These are phyloP conservation scores for Linum lewisii DNA, from an alignment of 345 rosid species.

Conservation along the genomic window DNA sequence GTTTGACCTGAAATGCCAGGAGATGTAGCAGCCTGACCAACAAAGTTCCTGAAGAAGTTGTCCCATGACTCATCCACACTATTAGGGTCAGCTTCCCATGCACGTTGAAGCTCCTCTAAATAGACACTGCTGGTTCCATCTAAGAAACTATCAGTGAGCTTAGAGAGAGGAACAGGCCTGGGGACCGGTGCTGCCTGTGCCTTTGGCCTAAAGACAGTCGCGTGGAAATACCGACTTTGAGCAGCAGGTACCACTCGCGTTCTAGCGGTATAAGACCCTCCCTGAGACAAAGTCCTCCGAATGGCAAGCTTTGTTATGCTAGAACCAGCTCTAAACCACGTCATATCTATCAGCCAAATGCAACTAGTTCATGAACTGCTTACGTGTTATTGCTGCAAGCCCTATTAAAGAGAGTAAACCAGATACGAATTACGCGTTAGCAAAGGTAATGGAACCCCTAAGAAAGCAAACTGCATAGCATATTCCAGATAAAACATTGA, in stretches of 20 bases:
- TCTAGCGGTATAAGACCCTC: conserved; percentile 35
- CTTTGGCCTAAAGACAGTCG: conserved; percentile 43
- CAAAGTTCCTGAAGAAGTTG: conserved; percentile 66
- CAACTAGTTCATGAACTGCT: conserved; percentile 1
- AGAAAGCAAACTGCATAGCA: too few relatives aligned
- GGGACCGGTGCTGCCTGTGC: conserved; percentile 63
- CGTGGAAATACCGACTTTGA: conserved; percentile 36
- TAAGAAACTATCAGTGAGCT: conserved; percentile 64
- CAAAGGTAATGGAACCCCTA: too few relatives aligned
- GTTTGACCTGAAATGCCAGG: conserved; percentile 82
- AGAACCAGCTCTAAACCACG: conserved; percentile 61
- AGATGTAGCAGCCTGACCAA: conserved; percentile 62
- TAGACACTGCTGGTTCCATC: conserved; percentile 77
- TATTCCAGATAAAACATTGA: too few relatives aligned
- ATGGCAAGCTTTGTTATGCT: conserved; percentile 52
- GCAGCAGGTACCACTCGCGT: conserved; percentile 28
- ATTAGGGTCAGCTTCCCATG: conserved; percentile 71
- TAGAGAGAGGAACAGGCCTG: conserved; percentile 65
- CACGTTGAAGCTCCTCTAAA: conserved; percentile 63
- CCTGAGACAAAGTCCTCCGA: conserved; percentile 44
- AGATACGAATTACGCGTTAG: not conserved
- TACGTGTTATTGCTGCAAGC: not conserved
- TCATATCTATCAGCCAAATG: conserved; percentile 27
- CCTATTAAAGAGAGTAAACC: conserved; percentile 1
- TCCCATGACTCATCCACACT: conserved; percentile 86